Evolutionary conservation across 1,284 basidiomycete genomes (phyloP).

Genomic region (Austropuccinia psidii): DNA sequence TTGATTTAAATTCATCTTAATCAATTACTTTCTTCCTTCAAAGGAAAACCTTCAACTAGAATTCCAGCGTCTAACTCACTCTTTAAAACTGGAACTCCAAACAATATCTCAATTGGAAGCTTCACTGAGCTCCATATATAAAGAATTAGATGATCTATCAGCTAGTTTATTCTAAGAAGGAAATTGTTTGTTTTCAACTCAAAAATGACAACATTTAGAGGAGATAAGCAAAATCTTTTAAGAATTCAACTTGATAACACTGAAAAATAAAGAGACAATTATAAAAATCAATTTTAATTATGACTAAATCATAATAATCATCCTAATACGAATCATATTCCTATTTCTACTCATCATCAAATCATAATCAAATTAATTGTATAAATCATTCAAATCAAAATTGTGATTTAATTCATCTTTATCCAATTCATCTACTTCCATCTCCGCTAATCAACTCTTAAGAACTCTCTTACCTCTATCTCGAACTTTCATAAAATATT

Average conservation of each 20-base stretch:
- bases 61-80: conserved; percentile 86
- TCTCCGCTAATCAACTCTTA: conserved; percentile 63
- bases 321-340: not conserved
- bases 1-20: too few relatives aligned
- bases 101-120: conserved; percentile 84
- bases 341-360: conserved; percentile 24
- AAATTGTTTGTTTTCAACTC: conserved; percentile 64
- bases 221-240: conserved; percentile 69
- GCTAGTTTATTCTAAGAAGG: conserved; percentile 56
- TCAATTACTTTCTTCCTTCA: too few relatives aligned
- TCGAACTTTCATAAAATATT: conserved; percentile 73
- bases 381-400: too few relatives aligned
- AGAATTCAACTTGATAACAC: conserved; percentile 9
- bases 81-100: conserved; percentile 78
- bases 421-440: too few relatives aligned
- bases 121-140: conserved; percentile 66
- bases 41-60: conserved; percentile 80
- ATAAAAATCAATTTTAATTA: conserved; percentile 32
- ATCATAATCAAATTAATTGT: too few relatives aligned
- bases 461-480: conserved; percentile 54
- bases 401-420: conserved; percentile 32
- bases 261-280: conserved; percentile 25
- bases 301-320: conserved; percentile 38
- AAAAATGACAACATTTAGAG: conserved; percentile 62
- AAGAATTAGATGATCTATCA: conserved; percentile 74